Conservation (phyloP, 2,329 filamentous ascomycete species). For the Colletotrichum liaoningense region DNA sequence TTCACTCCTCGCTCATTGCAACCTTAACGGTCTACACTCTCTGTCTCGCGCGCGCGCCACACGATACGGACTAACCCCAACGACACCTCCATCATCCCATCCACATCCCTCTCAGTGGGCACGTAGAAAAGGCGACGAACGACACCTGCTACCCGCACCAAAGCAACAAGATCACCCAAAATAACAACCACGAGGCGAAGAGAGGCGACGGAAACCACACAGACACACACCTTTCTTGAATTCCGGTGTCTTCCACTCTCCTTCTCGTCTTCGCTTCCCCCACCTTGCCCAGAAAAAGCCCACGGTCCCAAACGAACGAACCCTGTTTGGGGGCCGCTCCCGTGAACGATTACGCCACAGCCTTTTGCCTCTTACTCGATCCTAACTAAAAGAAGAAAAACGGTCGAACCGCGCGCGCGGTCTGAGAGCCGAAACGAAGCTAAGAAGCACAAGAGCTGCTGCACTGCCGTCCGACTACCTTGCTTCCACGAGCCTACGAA, state of each 20-base stretch:
- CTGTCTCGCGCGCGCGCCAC: not conserved
- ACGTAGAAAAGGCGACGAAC: not conserved
- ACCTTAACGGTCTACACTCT: not conserved
- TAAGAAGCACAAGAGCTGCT: not conserved
- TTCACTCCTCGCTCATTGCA: not conserved
- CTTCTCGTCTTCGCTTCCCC: too few relatives aligned
- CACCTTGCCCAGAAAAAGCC: not conserved
- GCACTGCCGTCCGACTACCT: not conserved
- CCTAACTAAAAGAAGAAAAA: slow-evolving; percentile 21
- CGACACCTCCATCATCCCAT: not conserved
- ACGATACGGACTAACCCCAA: not conserved
- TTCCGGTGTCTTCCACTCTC: not conserved
- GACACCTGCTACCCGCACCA: not conserved
- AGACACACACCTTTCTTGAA: not conserved
- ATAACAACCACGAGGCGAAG: not conserved
- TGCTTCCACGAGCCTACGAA: not conserved
- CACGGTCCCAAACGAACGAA: slow-evolving; percentile 29
- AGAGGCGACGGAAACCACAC: not conserved
- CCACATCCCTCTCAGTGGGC: not conserved
- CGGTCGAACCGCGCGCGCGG: slow-evolving; percentile 29
- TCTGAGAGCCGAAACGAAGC: slow-evolving; percentile 27
- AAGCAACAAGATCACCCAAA: not conserved
- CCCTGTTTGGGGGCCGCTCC: slow-evolving; percentile 9
- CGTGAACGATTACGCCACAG: slow-evolving; percentile 3
- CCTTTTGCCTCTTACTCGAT: slow-evolving; percentile 1